A percentile compares a stretch with the other conserved stretches of the same genome.
Conservation (phyloP, 2,329 filamentous ascomycete species). For the Colletotrichum gigasporum region DNA sequence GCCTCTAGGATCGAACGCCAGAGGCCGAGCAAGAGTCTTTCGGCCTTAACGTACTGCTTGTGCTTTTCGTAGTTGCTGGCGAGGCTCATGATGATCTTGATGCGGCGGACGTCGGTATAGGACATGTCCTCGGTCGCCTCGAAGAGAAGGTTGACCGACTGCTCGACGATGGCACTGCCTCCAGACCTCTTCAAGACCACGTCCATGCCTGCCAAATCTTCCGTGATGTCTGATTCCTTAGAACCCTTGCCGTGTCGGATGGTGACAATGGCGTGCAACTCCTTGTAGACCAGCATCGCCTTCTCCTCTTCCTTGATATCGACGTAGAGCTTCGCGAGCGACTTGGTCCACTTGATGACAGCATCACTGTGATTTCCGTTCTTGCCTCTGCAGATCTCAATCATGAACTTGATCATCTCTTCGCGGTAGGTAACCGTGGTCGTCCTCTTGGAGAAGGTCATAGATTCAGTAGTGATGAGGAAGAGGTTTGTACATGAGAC, state of each 20-base stretch:
- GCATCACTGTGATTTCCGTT: conserved; percentile 45
- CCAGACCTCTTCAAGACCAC: conserved; percentile 42
- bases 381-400: conserved; percentile 46
- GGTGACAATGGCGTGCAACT: conserved; percentile 45
- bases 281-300: conserved; percentile 42
- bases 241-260: conserved; percentile 44
- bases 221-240: conserved; percentile 39
- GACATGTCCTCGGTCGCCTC: conserved; percentile 46
- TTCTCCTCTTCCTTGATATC: conserved; percentile 45
- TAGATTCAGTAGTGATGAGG: conserved; percentile 44
- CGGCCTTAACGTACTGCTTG: conserved; percentile 44
- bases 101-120: conserved; percentile 41
- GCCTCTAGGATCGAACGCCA: conserved; percentile 49
- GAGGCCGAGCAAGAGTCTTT: conserved; percentile 49
- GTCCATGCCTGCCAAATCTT: conserved; percentile 44
- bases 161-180: conserved; percentile 39
- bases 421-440: conserved; percentile 47
- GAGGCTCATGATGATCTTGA: conserved; percentile 45
- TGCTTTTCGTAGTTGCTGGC: conserved; percentile 45
- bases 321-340: conserved; percentile 47
- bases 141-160: conserved; percentile 41
- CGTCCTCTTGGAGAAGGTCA: conserved; percentile 45
- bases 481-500: conserved; percentile 47
- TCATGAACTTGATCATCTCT: conserved; percentile 49
- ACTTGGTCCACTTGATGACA: conserved; percentile 47